Percentiles rank a stretch among this genome's conserved stretches.
phyloP scores from a whole-genome alignment of 2,329 filamentous ascomycete species.

The Aaosphaeria arxii region DNA sequence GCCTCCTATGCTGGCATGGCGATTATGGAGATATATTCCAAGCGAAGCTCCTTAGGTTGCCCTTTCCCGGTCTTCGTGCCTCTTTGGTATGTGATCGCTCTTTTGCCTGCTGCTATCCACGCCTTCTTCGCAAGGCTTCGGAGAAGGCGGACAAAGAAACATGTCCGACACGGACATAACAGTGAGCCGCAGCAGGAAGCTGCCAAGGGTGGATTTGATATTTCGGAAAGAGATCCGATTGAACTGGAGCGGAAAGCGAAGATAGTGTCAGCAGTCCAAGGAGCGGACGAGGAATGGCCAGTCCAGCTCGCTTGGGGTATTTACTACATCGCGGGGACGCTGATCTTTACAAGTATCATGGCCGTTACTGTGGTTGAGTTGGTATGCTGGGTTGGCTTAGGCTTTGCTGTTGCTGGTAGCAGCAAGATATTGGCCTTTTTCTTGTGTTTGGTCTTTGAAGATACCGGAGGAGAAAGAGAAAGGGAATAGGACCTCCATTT shows the following conservation, averaged over 20 bases:
- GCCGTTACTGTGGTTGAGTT: constrained; percentile 31
- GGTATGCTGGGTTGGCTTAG: constrained; percentile 24
- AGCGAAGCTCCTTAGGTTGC: constrained; percentile 30
- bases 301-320: constrained; percentile 31
- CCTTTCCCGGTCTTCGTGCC: constrained; percentile 21
- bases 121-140: constrained; percentile 10
- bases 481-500: no score
- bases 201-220: not conserved
- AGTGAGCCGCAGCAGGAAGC: not conserved
- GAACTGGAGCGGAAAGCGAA: constrained; percentile 5
- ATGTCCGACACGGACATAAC: no score
- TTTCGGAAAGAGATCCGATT: not conserved
- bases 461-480: not conserved
- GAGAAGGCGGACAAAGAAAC: not conserved
- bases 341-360: constrained; percentile 34
- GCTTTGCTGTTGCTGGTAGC: constrained; percentile 15
- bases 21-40: constrained; percentile 28
- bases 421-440: constrained; percentile 40
- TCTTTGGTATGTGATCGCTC: constrained; percentile 20
- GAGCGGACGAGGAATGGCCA: constrained; percentile 23
- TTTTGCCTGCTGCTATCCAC: constrained; percentile 24
- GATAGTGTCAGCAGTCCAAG: constrained; percentile 19
- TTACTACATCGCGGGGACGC: constrained; percentile 31
- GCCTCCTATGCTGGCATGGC: constrained; percentile 15
- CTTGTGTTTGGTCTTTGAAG: constrained; percentile 13